Evolutionary conservation across 345 rosid genomes (phyloP).

Genomic region (Populus pruinosa): DNA sequence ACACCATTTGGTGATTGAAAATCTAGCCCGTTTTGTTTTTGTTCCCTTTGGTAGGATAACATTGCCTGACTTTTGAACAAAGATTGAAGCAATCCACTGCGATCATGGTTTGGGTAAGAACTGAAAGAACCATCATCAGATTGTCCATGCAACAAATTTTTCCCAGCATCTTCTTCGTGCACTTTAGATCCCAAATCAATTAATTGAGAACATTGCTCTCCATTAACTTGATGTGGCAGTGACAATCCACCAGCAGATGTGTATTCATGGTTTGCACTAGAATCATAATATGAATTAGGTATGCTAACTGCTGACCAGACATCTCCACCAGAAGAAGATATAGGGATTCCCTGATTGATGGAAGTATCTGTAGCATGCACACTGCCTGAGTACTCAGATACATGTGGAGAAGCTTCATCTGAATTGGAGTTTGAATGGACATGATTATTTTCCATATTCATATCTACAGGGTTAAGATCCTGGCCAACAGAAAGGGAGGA

Average conservation of each 20-base stretch:
- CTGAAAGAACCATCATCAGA: constrained; percentile 46
- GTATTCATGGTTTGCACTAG: constrained; percentile 40
- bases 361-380: constrained; percentile 39
- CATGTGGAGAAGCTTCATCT: constrained; percentile 40
- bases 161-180: constrained; percentile 38
- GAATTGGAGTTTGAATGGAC: constrained; percentile 30
- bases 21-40: constrained; percentile 52
- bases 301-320: constrained; percentile 48
- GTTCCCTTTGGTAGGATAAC: constrained; percentile 45
- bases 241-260: constrained; percentile 46
- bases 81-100: constrained; percentile 81
- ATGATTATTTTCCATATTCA: constrained; percentile 35
- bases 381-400: constrained; percentile 29
- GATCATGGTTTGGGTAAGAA: constrained; percentile 57
- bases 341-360: constrained; percentile 40
- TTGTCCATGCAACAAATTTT: constrained; percentile 50
- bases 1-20: constrained; percentile 51
- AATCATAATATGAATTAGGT: constrained; percentile 44
- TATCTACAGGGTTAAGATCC: constrained; percentile 24
- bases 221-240: constrained; percentile 41
- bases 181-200: constrained; percentile 53
- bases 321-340: constrained; percentile 47
- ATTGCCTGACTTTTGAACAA: constrained; percentile 61
- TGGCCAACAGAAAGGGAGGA: constrained; percentile 34
- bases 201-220: constrained; percentile 42